These are phyloP conservation scores for Fistulinella cinereoalba DNA, from an alignment of 1,284 basidiomycete species.

Conservation along the genomic window DNA sequence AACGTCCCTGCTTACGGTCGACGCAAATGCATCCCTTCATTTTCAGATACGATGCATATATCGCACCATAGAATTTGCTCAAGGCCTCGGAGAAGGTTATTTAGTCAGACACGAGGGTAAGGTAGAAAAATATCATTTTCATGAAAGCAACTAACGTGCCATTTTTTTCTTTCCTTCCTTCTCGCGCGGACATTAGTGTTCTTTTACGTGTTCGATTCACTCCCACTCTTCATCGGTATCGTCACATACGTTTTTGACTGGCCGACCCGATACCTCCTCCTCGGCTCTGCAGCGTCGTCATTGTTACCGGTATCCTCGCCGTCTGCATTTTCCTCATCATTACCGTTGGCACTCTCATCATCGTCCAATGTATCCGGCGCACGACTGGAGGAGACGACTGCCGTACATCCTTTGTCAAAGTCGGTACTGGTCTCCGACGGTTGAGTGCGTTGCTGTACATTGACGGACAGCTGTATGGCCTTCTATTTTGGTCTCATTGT, in stretches of 20 bases:
- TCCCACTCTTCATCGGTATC: conserved; percentile 41
- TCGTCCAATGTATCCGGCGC: neutral
- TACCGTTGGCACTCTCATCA: neutral
- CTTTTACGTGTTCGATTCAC: conserved; percentile 44
- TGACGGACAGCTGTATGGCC: too few relatives aligned
- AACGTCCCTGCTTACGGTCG: neutral
- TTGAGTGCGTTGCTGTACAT: too few relatives aligned
- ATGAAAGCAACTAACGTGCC: neutral
- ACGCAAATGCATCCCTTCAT: neutral
- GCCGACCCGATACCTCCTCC: conserved; percentile 32
- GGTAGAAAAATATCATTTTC: neutral
- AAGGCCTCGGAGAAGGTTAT: conserved; percentile 36
- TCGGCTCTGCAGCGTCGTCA: neutral
- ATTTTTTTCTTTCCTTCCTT: neutral
- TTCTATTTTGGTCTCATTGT: too few relatives aligned
- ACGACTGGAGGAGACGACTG: neutral
- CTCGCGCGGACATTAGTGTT: conserved; percentile 22
- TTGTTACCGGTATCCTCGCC: neutral
- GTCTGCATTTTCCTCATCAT: neutral
- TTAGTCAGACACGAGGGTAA: conserved; percentile 37
- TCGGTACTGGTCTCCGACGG: too few relatives aligned
- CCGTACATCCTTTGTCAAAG: neutral
- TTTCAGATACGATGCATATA: conserved; percentile 39
- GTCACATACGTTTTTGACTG: conserved; percentile 31
- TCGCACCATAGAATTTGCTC: conserved; percentile 39